phyloP scores from a whole-genome alignment of 2,329 filamentous ascomycete genomes.

The Didymella pomorum region DNA sequence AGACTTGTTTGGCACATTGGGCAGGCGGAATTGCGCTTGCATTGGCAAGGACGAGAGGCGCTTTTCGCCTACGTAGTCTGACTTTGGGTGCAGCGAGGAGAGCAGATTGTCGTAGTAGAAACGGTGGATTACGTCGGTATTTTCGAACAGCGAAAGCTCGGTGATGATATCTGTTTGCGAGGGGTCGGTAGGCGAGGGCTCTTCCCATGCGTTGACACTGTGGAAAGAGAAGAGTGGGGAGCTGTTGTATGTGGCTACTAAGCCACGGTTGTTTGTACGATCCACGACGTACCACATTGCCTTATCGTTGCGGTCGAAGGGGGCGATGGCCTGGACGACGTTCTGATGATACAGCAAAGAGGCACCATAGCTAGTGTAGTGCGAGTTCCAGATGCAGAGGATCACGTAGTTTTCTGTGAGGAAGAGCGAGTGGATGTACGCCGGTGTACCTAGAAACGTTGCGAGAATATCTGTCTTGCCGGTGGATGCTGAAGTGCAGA shows the following conservation, averaged over 20 bases:
- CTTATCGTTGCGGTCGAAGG: conserved; percentile 64
- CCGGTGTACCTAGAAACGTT: conserved; percentile 65
- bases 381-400: conserved; percentile 74
- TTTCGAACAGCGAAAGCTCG: conserved; percentile 71
- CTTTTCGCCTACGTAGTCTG: conserved; percentile 34
- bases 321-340: conserved; percentile 71
- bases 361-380: conserved; percentile 65
- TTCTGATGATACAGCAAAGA: conserved; percentile 71
- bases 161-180: conserved; percentile 65
- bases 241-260: conserved; percentile 74
- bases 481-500: conserved; percentile 67
- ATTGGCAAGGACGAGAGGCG: conserved; percentile 37
- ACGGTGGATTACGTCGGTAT: conserved; percentile 68
- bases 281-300: conserved; percentile 80
- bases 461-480: conserved; percentile 76
- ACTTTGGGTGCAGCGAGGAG: conserved; percentile 23
- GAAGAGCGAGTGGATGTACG: conserved; percentile 87
- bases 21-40: conserved; percentile 42
- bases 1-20: conserved; percentile 45
- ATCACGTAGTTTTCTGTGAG: conserved; percentile 75
- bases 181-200: conserved; percentile 51
- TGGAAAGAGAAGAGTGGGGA: conserved; percentile 81
- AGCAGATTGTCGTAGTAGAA: conserved; percentile 67
- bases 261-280: conserved; percentile 65
- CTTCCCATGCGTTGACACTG: conserved; percentile 78